A percentile compares a stretch with the other conserved stretches of the same genome.
Evolutionary conservation across 352 stramenopile genomes (phyloP).

Genomic region (Blastocystis sp.): DNA sequence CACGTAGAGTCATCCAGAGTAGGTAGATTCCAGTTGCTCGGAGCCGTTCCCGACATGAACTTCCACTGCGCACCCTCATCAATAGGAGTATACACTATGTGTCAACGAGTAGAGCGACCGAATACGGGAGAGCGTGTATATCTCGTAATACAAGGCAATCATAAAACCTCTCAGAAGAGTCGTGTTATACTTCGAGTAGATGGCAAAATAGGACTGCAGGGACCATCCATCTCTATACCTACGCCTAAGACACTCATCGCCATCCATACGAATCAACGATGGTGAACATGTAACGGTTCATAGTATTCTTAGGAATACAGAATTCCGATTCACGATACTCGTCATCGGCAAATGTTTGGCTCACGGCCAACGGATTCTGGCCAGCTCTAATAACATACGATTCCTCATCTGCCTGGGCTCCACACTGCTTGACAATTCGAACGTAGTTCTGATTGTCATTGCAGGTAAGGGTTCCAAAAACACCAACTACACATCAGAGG

Average conservation of each 20-base stretch:
- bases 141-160: background rate
- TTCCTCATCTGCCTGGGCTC: background rate
- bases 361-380: background rate
- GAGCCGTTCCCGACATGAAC: background rate
- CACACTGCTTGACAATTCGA: background rate
- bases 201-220: background rate
- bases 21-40: background rate
- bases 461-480: background rate
- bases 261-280: background rate
- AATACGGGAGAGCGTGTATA: constrained; percentile 9
- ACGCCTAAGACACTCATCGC: background rate
- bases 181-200: background rate
- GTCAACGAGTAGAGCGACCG: background rate
- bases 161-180: background rate
- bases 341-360: background rate
- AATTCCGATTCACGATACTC: constrained; percentile 5
- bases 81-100: constrained; percentile 17
- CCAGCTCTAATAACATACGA: background rate
- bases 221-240: constrained; percentile 6
- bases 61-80: constrained; percentile 13
- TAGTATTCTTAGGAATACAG: constrained; percentile 3
- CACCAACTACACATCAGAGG: too few species aligned
- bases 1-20: background rate
- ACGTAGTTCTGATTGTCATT: background rate
- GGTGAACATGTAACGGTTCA: background rate